Base-by-base conservation (phyloP, 257 asterid genomes). In the Ballota nigra region DNA sequence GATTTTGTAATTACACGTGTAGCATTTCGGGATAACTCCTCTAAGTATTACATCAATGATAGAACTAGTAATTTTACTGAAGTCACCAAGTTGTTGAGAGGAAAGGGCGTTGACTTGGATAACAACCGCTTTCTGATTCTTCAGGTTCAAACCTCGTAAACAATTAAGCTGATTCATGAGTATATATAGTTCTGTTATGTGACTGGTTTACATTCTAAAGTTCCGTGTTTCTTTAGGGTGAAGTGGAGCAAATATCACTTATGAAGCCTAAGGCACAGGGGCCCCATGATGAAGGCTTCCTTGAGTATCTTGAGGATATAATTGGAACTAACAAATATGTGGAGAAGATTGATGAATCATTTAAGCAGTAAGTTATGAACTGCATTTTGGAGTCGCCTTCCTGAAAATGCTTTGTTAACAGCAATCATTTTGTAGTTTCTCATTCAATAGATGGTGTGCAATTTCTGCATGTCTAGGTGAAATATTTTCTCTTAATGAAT, bases 251-350 rank as follows among this genome's bases (percentile, higher is more conserved):
- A 80, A 95, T 95, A 74, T 95, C 99, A 23, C 82, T 95, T 68
- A 95, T 95, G 99, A 95, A 89, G 84, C 98, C 99, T 40, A 95
- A 86, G 83, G 96, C 94, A 77, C 98, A 92, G 75, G 99, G 99
- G 24, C 90, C 99, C 61, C 99, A 95, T 64, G 99, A 95, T 79
- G 99, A 95, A 80, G 98, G 99, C 47, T 95, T 95, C 84, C 97
- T 92, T 6, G 99, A 95, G 86, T 95, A 95, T 82, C 92, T 95
- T 10, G 98, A 95, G 87, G 99, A 95, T 80, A 95, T 95, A 66
- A 92, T 95, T 74, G 98, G 99, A 79, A 95, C 99, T 59, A 79
- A 88, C 86, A 92, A 89, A 88, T 95, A 92, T 55, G 97, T 95
- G 1, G 97, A 92, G 81, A 92, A 86, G 84, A 95, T 95, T 75